Evolutionary conservation across 225 moss, liverwort and hornwort genomes (phyloP), one percentile per base, ranked within the genome.

Genomic region (Pleurozium schreberi): DNA sequence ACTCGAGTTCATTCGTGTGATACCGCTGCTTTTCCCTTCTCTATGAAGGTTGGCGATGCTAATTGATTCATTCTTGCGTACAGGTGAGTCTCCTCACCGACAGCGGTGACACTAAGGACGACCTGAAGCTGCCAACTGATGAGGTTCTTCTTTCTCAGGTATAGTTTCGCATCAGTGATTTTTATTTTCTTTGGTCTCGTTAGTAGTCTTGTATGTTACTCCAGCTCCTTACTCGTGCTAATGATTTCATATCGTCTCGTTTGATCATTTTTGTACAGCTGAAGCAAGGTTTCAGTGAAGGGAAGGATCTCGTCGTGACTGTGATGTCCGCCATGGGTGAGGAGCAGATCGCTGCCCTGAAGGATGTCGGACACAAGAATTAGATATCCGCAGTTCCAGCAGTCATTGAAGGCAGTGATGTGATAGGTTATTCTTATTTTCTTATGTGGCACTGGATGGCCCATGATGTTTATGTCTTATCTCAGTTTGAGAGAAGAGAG

Each of bases 291-390:
- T 98, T 97, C n/a, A 68, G 71, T 19, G 97, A 98, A 6, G 98
- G 98, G 9, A 98, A 98, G 80, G 98, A 98, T 76, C 96, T 98
- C 26, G 97, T 96, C 3, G 97, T 98, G 31, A 98, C 98, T 13
- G 98, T 98, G 19, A 98, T 98, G 98, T 91, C 98, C 42, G 96
- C 98, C 8, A 98, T 98, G 98, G 95, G 96, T 58, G 98, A 98
- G 92, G 98, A 98, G 90, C 98, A 98, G 98, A 97, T 98, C 70
- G 95, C 94, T 38, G 96, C 98, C 28, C 92, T 98, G 81, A 98
- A 98, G 93, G 98, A 98, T 86, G 90, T 98, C 18, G 98, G 98
- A 36, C 94, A 88, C 49, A 98, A 96, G 88, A 93, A 69, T 21
- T 98, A 95, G 90, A 66, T 86, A 55, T 85, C 10, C 17, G 73